Evolutionary conservation across 495 filamentous ascomycete genomes (phyloP), one percentile per base, ranked within the genome.

Genomic region (Penicillium manginii): DNA sequence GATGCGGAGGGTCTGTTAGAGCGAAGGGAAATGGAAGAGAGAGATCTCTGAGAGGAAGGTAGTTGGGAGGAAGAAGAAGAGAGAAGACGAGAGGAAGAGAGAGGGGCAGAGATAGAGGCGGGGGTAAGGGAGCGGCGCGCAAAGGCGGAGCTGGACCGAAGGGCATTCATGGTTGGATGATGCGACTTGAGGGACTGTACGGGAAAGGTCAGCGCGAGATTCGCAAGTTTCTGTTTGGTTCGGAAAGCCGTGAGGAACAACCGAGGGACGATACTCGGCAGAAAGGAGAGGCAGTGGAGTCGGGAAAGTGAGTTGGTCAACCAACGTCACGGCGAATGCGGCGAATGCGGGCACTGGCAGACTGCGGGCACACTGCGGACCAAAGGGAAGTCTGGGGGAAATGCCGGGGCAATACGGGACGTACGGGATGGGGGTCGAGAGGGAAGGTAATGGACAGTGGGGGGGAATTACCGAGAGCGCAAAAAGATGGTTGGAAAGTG

Each of bases 111-210:
- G 43, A 66, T 62, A 69, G 74, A 29, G 26, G 26, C 26, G 26
- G 26, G 73, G 70, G 73, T 68, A 59, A 65, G 60, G 54, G 70
- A 63, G 60, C 71, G 74, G 61, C 71, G 71, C 64, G 74, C 74
- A 63, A 73, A 69, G 65, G 75, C 73, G 75, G 75, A 77, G 72
- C 64, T 72, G 69, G 73, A 69, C 70, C 75, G 75, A 69, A 72
- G 68, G 22, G 73, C 62, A 60, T 69, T 70, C 71, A 76, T 76
- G 52, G 58, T 73, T 52, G 47, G 50, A 31, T 26, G 58, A 46
- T 51, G 33, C 22, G 19, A 54, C 37, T 26, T 21, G 23, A 17
- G 35, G 35, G 35, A 37, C 35, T 37, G 35, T 14, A 49, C 51
- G 55, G 60, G 55, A 59, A 57, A 50, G 51, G 65, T 69, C 67